phyloP scores from a whole-genome alignment of 2,329 filamentous ascomycete genomes.

The Pezicula carpinea region DNA sequence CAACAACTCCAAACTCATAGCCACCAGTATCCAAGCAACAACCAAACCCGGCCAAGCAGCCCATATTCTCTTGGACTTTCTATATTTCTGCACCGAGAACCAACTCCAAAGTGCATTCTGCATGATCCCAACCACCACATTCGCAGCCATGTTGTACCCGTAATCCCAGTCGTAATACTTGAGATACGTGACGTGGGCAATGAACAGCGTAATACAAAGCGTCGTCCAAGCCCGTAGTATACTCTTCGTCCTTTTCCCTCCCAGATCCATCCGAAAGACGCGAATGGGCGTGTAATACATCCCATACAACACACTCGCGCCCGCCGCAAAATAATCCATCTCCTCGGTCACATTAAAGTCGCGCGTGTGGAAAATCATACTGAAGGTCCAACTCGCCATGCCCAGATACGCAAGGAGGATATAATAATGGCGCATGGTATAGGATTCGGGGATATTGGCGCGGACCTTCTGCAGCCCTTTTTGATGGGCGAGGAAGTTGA shows the following conservation, averaged over 20 bases:
- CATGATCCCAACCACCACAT: constrained; percentile 74
- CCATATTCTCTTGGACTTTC: constrained; percentile 69
- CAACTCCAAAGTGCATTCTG: constrained; percentile 82
- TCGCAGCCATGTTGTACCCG: constrained; percentile 96
- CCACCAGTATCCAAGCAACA: constrained; percentile 85
- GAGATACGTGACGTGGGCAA: constrained; percentile 75
- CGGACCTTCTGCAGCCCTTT: constrained; percentile 69
- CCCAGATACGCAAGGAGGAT: constrained; percentile 75
- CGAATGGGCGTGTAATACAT: constrained; percentile 80
- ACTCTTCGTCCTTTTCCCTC: constrained; percentile 30
- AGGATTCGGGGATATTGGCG: constrained; percentile 63
- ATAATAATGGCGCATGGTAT: constrained; percentile 78
- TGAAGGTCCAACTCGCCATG: constrained; percentile 79
- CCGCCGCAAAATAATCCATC: constrained; percentile 93
- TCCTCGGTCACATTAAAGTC: constrained; percentile 87
- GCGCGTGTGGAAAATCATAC: constrained; percentile 86
- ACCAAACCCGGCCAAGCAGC: constrained; percentile 85
- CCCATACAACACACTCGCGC: constrained; percentile 84
- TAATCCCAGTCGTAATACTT: constrained; percentile 90
- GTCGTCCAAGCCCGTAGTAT: constrained; percentile 71
- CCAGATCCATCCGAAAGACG: constrained; percentile 74
- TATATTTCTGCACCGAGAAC: constrained; percentile 74
- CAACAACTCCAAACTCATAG: constrained; percentile 92
- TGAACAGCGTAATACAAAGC: constrained; percentile 67
- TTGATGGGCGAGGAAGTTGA: constrained; percentile 85